These are phyloP conservation scores for Thraustochytrium sp. DNA, from an alignment of 352 stramenopile genomes.

Conservation along the genomic window DNA sequence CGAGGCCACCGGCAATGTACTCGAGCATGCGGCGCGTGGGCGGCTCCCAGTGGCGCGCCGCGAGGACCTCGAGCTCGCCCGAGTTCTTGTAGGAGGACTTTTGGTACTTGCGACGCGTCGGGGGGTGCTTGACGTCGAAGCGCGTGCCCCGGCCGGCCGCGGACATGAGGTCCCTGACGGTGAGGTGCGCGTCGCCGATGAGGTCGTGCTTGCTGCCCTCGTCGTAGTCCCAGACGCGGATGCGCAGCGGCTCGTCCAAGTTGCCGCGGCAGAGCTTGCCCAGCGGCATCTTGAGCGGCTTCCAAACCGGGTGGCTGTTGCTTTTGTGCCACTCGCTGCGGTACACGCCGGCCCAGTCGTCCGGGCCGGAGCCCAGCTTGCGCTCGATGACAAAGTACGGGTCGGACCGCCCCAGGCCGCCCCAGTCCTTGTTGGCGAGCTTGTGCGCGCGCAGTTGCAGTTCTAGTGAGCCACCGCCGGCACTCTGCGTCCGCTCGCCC, in stretches of 20 bases:
- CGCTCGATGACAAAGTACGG: slow-evolving; percentile 33
- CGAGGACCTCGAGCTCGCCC: neutral
- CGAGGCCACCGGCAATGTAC: slow-evolving; percentile 63
- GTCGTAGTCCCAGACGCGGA: slow-evolving; percentile 25
- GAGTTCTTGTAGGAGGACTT: slow-evolving; percentile 19
- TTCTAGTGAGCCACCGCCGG: neutral
- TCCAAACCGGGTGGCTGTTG: slow-evolving; percentile 41
- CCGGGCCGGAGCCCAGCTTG: neutral
- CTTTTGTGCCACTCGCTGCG: slow-evolving; percentile 40
- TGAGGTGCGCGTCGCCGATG: slow-evolving; percentile 61
- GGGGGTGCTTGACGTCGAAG: slow-evolving; percentile 60
- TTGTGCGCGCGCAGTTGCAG: slow-evolving; percentile 17
- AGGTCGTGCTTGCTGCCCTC: slow-evolving; percentile 58
- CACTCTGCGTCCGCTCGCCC: neutral
- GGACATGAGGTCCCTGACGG: slow-evolving; percentile 61
- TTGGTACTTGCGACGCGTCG: slow-evolving; percentile 55
- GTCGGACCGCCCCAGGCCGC: neutral
- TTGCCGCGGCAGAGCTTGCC: neutral
- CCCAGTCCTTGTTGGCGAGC: slow-evolving; percentile 35
- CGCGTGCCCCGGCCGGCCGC: slow-evolving; percentile 41
- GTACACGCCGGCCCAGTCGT: slow-evolving; percentile 21
- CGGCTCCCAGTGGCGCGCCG: neutral
- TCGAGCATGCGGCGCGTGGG: slow-evolving; percentile 59
- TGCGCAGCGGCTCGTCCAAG: neutral
- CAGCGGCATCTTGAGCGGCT: neutral